Base-by-base conservation (phyloP, 352 stramenopile genomes). In the Globisporangium cylindrosporum region DNA sequence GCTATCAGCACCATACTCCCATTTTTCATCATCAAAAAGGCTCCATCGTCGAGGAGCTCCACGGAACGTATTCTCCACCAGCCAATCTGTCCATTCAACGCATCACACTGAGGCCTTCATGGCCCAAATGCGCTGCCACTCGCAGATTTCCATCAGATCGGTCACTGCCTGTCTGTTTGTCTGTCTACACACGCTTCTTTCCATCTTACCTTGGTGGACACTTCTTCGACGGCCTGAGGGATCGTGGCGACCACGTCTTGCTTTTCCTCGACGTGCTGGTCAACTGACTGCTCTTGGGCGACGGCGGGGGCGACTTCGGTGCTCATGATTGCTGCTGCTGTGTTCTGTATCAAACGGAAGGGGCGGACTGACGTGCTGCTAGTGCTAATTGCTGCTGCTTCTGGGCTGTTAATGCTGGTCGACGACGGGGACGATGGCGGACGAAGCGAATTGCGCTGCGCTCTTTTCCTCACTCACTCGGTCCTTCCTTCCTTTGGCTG, bases 201-300 rank as follows among this genome's bases (percentile, higher is more conserved):
- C 12, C 12, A 24, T 38, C 60, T 32, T 64, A 91, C 82, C 78
- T 94, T 94, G 38, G 81, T 87, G 65, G 81, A 75, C 51, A 86
- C 71, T 22, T 88, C 80, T 22, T 74, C 65, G 57, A 86, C 70
- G 41, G 69, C 67, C 32, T 67, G 65, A 18, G 82, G 80, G 63
- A 88, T 71, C 43, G 77, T 71, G 51, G 65, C 64, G 57, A 64
- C 56, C 32, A 67, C 34, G 54, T 78, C 67, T 58, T 72, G 66
- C 46, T 69, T 69, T 34, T 76, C 72, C 38, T 84, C 76, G 59
- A 70, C 54, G 67, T 79, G 65, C 62, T 51, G 43, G 18, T 74
- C 61, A 24, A 74, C 70, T 29, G 73, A 20, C 54, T 77, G 69
- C 58, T 84, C 74, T 8, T 74, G 68, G 51, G 62, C 66, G 27